A percentile compares a stretch with the other conserved stretches of the same genome.
phyloP scores from a whole-genome alignment of 2,329 filamentous ascomycete species.

The Diaporthe caulivora region DNA sequence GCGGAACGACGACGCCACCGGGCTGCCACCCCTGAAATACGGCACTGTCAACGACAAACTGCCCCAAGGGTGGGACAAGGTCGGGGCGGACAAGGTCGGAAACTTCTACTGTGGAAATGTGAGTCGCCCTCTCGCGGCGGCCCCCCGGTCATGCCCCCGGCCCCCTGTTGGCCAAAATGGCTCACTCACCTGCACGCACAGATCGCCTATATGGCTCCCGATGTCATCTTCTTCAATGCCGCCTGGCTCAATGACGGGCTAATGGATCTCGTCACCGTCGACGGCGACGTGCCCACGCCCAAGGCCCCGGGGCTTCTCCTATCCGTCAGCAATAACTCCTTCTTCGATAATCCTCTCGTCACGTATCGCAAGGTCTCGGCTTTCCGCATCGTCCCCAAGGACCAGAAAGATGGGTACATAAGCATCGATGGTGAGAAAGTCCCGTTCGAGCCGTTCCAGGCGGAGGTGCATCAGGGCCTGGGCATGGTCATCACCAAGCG shows the following conservation, averaged over 20 bases:
- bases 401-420: conserved; percentile 82
- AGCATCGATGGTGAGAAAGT: conserved; percentile 93
- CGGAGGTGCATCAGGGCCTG: conserved; percentile 85
- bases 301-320: conserved; percentile 78
- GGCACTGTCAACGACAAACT: conserved; percentile 84
- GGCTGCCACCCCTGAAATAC: conserved; percentile 80
- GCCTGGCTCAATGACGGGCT: conserved; percentile 86
- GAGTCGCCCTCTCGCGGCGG: conserved; percentile 49
- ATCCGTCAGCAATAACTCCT: conserved; percentile 77
- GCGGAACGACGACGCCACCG: conserved; percentile 53
- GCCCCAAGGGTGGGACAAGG: conserved; percentile 80
- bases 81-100: conserved; percentile 82
- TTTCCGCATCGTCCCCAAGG: conserved; percentile 84
- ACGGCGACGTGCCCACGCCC: conserved; percentile 77
- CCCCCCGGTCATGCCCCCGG: background rate
- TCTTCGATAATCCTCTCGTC: conserved; percentile 85
- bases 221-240: conserved; percentile 88
- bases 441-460: conserved; percentile 91
- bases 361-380: conserved; percentile 88
- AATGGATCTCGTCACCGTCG: conserved; percentile 85
- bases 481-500: conserved; percentile 87
- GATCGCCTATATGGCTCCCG: conserved; percentile 92
- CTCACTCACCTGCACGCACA: conserved; percentile 46
- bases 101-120: conserved; percentile 96
- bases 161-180: background rate